These are phyloP conservation scores for Prunus kanzakura DNA, from an alignment of 306 rosid genomes.

Conservation along the genomic window DNA sequence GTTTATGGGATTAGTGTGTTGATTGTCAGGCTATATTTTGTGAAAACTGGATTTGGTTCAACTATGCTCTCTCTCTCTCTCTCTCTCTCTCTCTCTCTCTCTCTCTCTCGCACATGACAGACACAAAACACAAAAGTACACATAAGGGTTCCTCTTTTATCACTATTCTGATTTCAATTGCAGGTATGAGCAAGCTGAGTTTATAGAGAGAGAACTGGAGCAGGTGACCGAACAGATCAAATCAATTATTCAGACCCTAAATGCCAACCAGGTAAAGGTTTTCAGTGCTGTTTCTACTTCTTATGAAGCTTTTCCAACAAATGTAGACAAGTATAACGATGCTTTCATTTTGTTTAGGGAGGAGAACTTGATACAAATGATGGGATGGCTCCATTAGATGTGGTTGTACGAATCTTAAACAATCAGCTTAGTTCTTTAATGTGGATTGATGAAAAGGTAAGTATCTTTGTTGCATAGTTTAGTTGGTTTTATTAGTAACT, in stretches of 20 bases:
- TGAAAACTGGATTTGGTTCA: neutral
- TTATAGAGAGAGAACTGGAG: slow-evolving; percentile 85
- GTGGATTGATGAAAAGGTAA: slow-evolving; percentile 99
- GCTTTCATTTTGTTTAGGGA: slow-evolving; percentile 47
- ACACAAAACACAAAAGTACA: neutral
- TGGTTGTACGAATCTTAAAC: slow-evolving; percentile 81
- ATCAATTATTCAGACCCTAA: slow-evolving; percentile 78
- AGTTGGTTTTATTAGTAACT: neutral
- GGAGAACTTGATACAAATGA: slow-evolving; percentile 78
- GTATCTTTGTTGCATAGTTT: slow-evolving; percentile 11
- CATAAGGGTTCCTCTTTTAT: neutral
- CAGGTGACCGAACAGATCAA: slow-evolving; percentile 96
- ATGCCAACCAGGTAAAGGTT: slow-evolving; percentile 76
- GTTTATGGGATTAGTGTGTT: neutral
- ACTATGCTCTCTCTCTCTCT: too few species aligned
- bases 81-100: neutral
- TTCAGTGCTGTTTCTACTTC: slow-evolving; percentile 4
- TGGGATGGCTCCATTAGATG: slow-evolving; percentile 81
- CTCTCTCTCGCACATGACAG: neutral
- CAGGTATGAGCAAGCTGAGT: slow-evolving; percentile 95
- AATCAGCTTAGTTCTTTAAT: slow-evolving; percentile 87
- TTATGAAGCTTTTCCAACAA: neutral
- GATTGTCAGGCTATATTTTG: neutral
- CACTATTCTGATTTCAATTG: neutral
- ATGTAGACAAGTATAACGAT: slow-evolving; percentile 17